Evolutionary conservation across 2,329 filamentous ascomycete genomes (phyloP).

Genomic region (Gremmenia infestans): DNA sequence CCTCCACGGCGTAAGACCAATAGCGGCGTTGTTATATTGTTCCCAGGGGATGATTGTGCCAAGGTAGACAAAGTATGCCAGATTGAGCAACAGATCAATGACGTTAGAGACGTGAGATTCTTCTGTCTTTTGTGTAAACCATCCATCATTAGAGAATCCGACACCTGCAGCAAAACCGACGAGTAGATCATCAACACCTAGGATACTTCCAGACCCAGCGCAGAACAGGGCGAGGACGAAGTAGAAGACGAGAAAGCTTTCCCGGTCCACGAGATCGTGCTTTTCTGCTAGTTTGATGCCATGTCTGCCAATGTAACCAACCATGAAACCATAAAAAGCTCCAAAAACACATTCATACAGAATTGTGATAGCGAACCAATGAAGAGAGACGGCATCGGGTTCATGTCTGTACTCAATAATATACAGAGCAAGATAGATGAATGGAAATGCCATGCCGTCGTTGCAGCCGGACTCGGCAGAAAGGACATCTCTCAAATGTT

Average conservation of each 20-base stretch:
- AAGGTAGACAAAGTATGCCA: slow-evolving; percentile 97
- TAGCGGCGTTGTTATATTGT: slow-evolving; percentile 69
- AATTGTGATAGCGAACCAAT: slow-evolving; percentile 87
- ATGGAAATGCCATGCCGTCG: slow-evolving; percentile 99
- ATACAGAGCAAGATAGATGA: slow-evolving; percentile 89
- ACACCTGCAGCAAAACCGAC: slow-evolving; percentile 94
- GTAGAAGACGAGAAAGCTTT: slow-evolving; percentile 98
- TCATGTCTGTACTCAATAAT: slow-evolving; percentile 75
- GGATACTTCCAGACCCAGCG: slow-evolving; percentile 88
- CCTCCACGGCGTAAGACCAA: slow-evolving; percentile 81
- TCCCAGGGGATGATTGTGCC: slow-evolving; percentile 97
- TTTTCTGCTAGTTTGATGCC: slow-evolving; percentile 85
- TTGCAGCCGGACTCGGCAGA: slow-evolving; percentile 98
- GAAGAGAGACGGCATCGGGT: slow-evolving; percentile 63
- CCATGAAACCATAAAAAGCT: slow-evolving; percentile 76
- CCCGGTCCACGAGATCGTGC: slow-evolving; percentile 82
- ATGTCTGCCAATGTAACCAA: slow-evolving; percentile 88
- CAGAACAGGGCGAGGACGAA: slow-evolving; percentile 88
- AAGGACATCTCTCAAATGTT: slow-evolving; percentile 90
- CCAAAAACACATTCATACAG: slow-evolving; percentile 96
- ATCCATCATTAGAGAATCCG: slow-evolving; percentile 98
- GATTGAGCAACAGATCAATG: slow-evolving; percentile 92
- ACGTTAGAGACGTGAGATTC: slow-evolving; percentile 99
- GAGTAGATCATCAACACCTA: slow-evolving; percentile 89
- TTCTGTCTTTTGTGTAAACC: slow-evolving; percentile 97